Evolutionary conservation across 768 basidiomycete genomes (phyloP), one percentile per base, ranked within the genome.

Genomic region (Boletus eberwhitei): DNA sequence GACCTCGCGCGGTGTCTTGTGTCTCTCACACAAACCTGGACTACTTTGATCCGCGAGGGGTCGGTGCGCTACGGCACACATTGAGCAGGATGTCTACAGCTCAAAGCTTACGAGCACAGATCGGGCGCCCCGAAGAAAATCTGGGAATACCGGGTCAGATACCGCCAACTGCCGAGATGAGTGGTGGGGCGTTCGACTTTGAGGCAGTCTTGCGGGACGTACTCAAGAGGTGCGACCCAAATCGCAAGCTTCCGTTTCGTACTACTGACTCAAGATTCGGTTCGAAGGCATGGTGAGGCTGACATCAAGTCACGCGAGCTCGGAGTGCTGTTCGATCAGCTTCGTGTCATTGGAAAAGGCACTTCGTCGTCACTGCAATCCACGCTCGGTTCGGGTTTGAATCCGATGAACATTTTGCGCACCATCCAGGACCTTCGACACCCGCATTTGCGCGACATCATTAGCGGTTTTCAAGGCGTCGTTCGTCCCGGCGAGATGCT

Each of bases 401-500:
- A 88, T 65, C 83, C 82, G 0, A 43, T 73, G 21, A 67, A 78
- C 35, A 63, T 83, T 11, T 4, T 80, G 4, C 68, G 73, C 31
- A 69, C 64, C 5, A 60, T 89, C 1, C 76, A 76, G 32, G 72
- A 72, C 2, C 46, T 74, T 6, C 75, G 82, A 31, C 83, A 88
- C 47, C 87, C 90, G 1, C 80, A 82, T 11, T 67, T 86, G 2
- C 78, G 84, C 21, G 80, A 73, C 44, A 80, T 87, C 34, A 65
- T 86, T 1, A 59, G 61, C 26, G 79, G 77, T 4, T 84, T 83
- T 64, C 77, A 80, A 37, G 85, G 85, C 38, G 73, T 79, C 13
- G 71, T 86, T 31, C 73, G 75, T 17, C 83, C 84, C 0, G 85
- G 86, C 29, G 84, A 87, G 59, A 87, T 87, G 85, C 76, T 84